Evolutionary conservation across 2,329 filamentous ascomycete genomes (phyloP).

Genomic region (Triangularia setosa): DNA sequence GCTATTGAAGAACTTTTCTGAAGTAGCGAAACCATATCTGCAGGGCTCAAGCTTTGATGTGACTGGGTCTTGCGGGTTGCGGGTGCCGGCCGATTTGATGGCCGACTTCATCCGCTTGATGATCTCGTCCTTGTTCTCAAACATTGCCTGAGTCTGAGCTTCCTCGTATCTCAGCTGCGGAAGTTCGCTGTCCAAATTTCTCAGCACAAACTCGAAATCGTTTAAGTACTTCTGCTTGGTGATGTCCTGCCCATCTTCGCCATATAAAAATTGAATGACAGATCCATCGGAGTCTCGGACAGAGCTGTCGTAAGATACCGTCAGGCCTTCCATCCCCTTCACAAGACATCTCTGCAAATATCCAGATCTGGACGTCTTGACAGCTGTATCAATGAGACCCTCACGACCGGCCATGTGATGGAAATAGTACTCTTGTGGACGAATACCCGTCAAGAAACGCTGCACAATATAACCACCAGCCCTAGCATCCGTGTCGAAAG

Average conservation of each 20-base stretch:
- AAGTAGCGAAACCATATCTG: conserved; percentile 78
- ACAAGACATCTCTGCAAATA: conserved; percentile 96
- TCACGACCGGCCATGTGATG: conserved; percentile 99
- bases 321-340: conserved; percentile 96
- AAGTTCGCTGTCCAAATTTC: conserved; percentile 79
- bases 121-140: conserved; percentile 55
- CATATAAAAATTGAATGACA: conserved; percentile 92
- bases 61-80: conserved; percentile 68
- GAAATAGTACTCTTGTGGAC: conserved; percentile 98
- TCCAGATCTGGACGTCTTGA: conserved; percentile 95
- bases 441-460: conserved; percentile 95
- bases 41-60: conserved; percentile 70
- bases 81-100: conserved; percentile 64
- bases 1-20: conserved; percentile 74
- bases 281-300: conserved; percentile 92
- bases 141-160: conserved; percentile 44
- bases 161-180: conserved; percentile 66
- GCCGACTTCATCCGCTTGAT: conserved; percentile 79
- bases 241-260: conserved; percentile 91
- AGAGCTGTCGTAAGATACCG: conserved; percentile 88
- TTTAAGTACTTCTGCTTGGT: conserved; percentile 89
- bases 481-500: conserved; percentile 82
- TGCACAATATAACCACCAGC: conserved; percentile 93
- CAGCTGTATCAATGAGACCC: conserved; percentile 96
- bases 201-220: conserved; percentile 84